Evolutionary conservation across 495 filamentous ascomycete genomes (phyloP).

Genomic region (Xylaria bambusicola): DNA sequence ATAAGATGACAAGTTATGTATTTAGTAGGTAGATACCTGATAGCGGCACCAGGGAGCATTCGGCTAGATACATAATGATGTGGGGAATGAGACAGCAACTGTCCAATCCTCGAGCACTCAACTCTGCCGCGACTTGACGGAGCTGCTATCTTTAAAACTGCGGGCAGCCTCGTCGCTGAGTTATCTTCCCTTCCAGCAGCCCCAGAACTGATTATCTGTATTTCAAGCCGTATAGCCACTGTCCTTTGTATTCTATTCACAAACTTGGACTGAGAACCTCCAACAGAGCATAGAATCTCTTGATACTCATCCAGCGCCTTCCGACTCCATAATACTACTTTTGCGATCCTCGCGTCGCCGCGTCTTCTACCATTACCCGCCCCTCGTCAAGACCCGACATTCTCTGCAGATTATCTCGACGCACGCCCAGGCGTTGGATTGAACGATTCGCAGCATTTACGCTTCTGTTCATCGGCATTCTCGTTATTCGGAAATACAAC

Average conservation of each 20-base stretch:
- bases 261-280: not conserved
- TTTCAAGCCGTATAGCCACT: not conserved
- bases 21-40: not conserved
- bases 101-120: conserved; percentile 11
- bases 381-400: not conserved
- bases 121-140: conserved; percentile 5
- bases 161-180: conserved; percentile 16
- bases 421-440: not conserved
- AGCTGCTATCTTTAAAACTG: conserved; percentile 3
- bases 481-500: not conserved
- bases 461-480: not conserved
- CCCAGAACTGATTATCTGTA: conserved; percentile 1
- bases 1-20: not conserved
- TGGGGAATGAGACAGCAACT: conserved; percentile 5
- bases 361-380: not conserved
- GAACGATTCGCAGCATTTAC: no score
- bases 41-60: conserved; percentile 5
- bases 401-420: not conserved
- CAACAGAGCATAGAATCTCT: no score
- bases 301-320: no score
- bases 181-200: conserved; percentile 8
- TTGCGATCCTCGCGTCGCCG: not conserved
- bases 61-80: conserved; percentile 9
- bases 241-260: not conserved
- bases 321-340: not conserved